Evolutionary conservation across 352 stramenopile species (phyloP), one percentile per base, ranked within the genome.

Genomic region (Globisporangium lucens): DNA sequence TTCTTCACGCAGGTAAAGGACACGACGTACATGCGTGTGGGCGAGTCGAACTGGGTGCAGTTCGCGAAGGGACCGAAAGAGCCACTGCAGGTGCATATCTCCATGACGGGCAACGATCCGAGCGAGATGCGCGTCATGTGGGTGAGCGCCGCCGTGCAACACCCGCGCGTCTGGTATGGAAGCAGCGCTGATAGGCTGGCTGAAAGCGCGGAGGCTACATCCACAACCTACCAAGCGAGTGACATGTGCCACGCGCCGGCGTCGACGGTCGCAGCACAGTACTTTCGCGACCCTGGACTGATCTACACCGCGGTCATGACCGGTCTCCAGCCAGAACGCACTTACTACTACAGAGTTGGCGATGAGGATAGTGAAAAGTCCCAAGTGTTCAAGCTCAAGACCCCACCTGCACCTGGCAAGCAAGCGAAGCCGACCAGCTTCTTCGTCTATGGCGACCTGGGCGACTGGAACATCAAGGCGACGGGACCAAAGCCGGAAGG

Each of bases 401-500:
- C 60, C n/a, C 73, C 70, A 5, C 65, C 73, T 20, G 53, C 61
- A 0, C 60, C 67, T 4, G 73, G 73, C 8, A 35, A 24, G 2
- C 41, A 24, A 1, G 17, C n/a, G 46, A 65, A 13, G 46, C 68
- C 61, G 9, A 68, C 79, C 53, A 82, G 75, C 35, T 94, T 85
- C 61, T 76, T 95, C 33, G 78, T 87, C n/a, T 90, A 86, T 60
- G 89, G 70, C n/a, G 87, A 95, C 71, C 74, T 93, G 59, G 85
- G 85, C 35, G 84, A 82, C 17, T 74, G 65, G 70, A 74, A 61
- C 20, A 70, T 52, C 12, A 61, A 63, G 12, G 56, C 56, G 17
- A 61, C 56, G n/a, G 56, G 56, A n/a, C 49, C 63, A 9, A 60
- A 62, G 8, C 62, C 64, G 1, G 46, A 62, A n/a, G 66, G 66